These are phyloP conservation scores for Paramecium pentaurelia DNA, from an alignment of 73 alveolate genomes.

Conservation along the genomic window DNA sequence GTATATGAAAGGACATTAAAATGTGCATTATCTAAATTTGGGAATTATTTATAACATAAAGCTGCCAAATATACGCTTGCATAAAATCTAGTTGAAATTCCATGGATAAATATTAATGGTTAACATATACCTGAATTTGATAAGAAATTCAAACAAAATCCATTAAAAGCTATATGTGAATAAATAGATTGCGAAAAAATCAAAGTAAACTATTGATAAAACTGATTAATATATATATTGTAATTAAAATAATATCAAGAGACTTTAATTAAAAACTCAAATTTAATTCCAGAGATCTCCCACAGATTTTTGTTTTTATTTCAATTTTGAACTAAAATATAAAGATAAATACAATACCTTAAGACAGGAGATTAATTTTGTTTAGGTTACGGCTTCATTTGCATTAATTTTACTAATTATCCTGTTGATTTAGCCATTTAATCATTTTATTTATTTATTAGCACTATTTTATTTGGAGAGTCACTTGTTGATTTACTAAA, in stretches of 20 bases:
- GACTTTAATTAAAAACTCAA: neutral
- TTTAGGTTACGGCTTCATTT: neutral
- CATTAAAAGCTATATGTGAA: neutral
- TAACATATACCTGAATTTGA: neutral
- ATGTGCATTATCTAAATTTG: neutral
- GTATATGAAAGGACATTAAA: neutral
- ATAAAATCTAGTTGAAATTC: neutral
- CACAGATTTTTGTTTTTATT: neutral
- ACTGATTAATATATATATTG: neutral
- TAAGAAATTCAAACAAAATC: neutral
- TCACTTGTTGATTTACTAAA: neutral
- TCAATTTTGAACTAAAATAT: neutral
- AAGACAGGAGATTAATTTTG: neutral
- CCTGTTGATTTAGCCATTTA: neutral
- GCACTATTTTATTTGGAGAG: neutral
- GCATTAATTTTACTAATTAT: neutral
- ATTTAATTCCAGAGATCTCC: neutral
- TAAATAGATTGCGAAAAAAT: neutral
- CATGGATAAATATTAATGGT: neutral
- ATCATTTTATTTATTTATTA: neutral
- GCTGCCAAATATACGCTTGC: neutral
- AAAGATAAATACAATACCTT: neutral
- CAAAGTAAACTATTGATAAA: neutral
- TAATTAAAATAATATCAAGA: neutral
- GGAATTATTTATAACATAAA: neutral